Percentiles rank a stretch among this genome's conserved stretches.
phyloP scores from a whole-genome alignment of 169 alveolate species.

The Plasmodium gallinaceum region DNA sequence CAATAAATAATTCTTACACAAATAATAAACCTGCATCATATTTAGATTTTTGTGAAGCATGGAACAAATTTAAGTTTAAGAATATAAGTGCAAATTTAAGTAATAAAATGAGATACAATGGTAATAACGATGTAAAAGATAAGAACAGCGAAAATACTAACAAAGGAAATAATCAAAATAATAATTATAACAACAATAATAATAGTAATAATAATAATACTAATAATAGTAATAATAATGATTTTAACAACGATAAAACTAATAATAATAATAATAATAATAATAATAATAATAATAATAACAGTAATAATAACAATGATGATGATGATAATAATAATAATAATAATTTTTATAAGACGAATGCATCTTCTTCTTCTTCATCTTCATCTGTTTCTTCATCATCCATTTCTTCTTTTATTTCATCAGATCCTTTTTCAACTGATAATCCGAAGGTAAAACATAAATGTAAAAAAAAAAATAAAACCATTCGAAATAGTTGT shows the following conservation, averaged over 20 bases:
- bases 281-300: constrained; percentile 21
- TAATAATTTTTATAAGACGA: constrained; percentile 4
- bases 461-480: constrained; percentile 13
- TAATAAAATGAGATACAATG: constrained; percentile 7
- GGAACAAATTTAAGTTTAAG: constrained; percentile 18
- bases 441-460: constrained; percentile 2
- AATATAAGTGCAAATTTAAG: not conserved
- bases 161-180: not conserved
- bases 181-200: not conserved
- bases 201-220: not conserved
- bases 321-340: constrained; percentile 10
- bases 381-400: constrained; percentile 17
- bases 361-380: not conserved
- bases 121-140: constrained; percentile 1
- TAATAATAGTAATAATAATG: not conserved
- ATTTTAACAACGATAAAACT: not conserved
- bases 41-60: constrained; percentile 8
- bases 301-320: not conserved
- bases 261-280: constrained; percentile 8
- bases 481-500: not conserved
- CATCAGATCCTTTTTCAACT: constrained; percentile 6
- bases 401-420: constrained; percentile 4
- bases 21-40: constrained; percentile 1
- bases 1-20: not conserved
- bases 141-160: constrained; percentile 7